phyloP scores from a whole-genome alignment of 2,329 filamentous ascomycete species.

The Sclerotinia nivalis region DNA sequence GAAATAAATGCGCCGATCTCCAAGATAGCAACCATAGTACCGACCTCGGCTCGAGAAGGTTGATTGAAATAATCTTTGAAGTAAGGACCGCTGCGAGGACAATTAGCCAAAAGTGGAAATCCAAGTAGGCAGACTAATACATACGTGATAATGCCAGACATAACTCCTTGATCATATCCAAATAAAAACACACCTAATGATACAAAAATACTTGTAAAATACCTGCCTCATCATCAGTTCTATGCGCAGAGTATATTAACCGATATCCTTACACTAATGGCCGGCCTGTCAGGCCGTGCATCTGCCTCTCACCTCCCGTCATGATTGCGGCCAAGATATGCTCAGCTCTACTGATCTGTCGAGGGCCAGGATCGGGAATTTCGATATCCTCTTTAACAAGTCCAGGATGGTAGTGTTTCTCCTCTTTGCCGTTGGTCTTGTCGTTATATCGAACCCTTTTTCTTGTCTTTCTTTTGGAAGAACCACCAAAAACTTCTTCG shows the following conservation, averaged over 20 bases:
- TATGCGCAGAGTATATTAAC: not conserved
- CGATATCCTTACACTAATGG: conserved; percentile 72
- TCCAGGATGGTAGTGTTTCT: conserved; percentile 44
- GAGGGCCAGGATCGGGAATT: conserved; percentile 68
- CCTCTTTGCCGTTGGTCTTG: conserved; percentile 45
- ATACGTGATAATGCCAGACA: conserved; percentile 73
- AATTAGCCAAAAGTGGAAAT: conserved; percentile 28
- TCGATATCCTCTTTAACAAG: conserved; percentile 74
- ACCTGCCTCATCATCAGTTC: conserved; percentile 53
- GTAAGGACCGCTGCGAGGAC: conserved; percentile 66
- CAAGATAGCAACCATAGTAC: conserved; percentile 96
- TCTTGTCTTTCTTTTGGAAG: conserved; percentile 48
- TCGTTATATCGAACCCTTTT: conserved; percentile 71
- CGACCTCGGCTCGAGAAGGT: conserved; percentile 81
- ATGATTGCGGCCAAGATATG: conserved; percentile 80
- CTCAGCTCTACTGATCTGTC: conserved; percentile 64
- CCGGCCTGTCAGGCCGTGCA: conserved; percentile 93
- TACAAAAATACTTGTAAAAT: conserved; percentile 92
- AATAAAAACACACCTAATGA: conserved; percentile 86
- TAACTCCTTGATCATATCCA: conserved; percentile 87
- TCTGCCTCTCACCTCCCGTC: conserved; percentile 73
- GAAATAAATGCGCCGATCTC: conserved; percentile 92
- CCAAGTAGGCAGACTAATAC: conserved; percentile 31
- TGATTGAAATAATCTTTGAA: conserved; percentile 94
- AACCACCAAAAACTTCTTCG: conserved; percentile 57